Evolutionary conservation across 495 filamentous ascomycete genomes (phyloP), one percentile per base, ranked within the genome.

Genomic region (Annulohypoxylon stygium): DNA sequence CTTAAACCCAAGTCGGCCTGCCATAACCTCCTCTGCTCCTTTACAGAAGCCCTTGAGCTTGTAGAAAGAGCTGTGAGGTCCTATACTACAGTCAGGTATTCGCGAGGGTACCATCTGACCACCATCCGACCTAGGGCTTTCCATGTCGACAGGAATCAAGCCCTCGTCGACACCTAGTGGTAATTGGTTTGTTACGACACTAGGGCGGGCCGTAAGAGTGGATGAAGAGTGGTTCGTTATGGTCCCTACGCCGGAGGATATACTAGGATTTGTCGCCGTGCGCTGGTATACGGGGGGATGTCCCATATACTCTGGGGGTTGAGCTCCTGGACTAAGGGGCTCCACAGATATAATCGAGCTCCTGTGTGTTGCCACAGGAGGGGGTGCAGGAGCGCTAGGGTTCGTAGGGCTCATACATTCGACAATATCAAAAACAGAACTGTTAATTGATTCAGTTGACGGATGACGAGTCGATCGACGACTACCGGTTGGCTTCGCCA

Each of bases 1-100:
- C 69, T 81, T 82, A 50, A 82, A 80, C 18, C 81, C 82, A 12
- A 78, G 53, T 2, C 76, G 75, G 11, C 81, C 79, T 23, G 74
- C 75, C 34, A 79, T 71, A 11, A 78, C 74, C 25, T 81, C 81
- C 34, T 76, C 80, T 8, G 81, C 81, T 3, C 82, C 82, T n/a
- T 80, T 80, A 45, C 82, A 84, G 70, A 84, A 82, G 14, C 81
- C 81, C 43, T 84, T 84, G 12, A 78, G 50, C 65, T 78, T 78
- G 34, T 82, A 79, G 67, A 83, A 81, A 3, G 82, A 83, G 51
- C 79, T 81, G 9, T 50, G 53, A 10, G 76, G 69, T 9, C 67
- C 78, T 60, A 84, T 81, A 36, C 61, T 76, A 60, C 77, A 80
- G 54, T 80, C 80, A 4, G 74, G 54, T 59, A 80, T 75, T 53